Base-by-base conservation (phyloP, 192 early-diverging fungal species). In the Backusella morwellensis region DNA sequence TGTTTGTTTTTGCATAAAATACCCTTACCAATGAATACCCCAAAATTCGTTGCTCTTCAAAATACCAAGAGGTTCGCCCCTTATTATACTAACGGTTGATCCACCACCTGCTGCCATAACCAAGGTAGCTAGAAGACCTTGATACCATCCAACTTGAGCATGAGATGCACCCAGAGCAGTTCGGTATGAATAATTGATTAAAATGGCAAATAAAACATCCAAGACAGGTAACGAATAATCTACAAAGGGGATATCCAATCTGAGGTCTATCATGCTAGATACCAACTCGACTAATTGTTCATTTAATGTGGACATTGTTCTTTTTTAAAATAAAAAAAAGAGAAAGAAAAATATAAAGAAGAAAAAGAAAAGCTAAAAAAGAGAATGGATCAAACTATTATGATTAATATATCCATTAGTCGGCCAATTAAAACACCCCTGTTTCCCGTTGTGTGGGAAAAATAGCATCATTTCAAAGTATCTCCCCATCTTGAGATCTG, bases 81-180 rank as follows among this genome's bases (percentile, higher is more conserved):
- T 47, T 63, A 82, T 63, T 4, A 82, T 38, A 41, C 68, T 70
- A 11, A 78, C 77, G 3, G 81, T 78, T 41, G 52, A 82, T 9
- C 77, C 77, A 44, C 81, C 81, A 29, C 81, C 81, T 32, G 77
- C 76, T 35, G 74, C 56, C 77, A 82, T 82, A 14, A 82, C 73
- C 17, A 76, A 19, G 7, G 77, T 78, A 29, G 81, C 81, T 32
- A 82, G 26, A n/a, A 78, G 47, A 68, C 81, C 81, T 44, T 82
- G 81, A 8, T 72, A 63, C 81, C 81, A 82, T 11, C 77, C 81
- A 71, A 82, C 72, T 56, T 71, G 77, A n/a, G 44, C 68, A 70
- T 82, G 81, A 23, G 44, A 73, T 15, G 47, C 77, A 23, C 75
- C 68, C n/a, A 77, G 26, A 17, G 68, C 68, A 29, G 68, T 52